Evolutionary conservation across 2,329 filamentous ascomycete genomes (phyloP).

Genomic region (Hymenoscyphus albidus): DNA sequence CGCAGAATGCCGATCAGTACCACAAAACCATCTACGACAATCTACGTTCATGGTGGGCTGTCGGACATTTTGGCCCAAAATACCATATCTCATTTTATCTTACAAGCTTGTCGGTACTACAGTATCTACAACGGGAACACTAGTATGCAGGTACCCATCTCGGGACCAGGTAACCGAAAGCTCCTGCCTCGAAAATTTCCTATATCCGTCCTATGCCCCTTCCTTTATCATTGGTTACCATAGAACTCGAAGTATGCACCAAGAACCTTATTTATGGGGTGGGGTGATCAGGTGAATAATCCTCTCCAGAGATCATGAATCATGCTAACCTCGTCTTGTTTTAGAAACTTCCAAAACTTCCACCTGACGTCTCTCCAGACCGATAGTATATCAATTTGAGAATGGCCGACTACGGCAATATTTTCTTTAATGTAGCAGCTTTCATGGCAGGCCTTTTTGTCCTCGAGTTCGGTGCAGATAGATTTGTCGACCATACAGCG

Average conservation of each 20-base stretch:
- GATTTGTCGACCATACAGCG: conserved; percentile 49
- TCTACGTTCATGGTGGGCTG: too few species aligned
- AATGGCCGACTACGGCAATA: not conserved
- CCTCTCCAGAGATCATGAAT: not conserved
- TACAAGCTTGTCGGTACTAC: not conserved
- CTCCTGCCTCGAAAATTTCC: not conserved
- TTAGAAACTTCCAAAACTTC: too few species aligned
- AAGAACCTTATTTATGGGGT: not conserved
- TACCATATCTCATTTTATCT: not conserved
- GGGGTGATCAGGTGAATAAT: not conserved
- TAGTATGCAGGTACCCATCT: not conserved
- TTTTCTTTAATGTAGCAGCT: conserved; percentile 44
- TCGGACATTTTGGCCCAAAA: not conserved
- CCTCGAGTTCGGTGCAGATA: conserved; percentile 49
- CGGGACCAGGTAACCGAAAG: not conserved
- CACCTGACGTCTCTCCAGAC: too few species aligned
- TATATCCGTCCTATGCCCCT: not conserved
- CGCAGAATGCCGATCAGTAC: too few species aligned
- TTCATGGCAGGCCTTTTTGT: conserved; percentile 46
- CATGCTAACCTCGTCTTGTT: not conserved
- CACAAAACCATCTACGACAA: too few species aligned
- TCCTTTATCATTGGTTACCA: not conserved
- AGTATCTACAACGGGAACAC: not conserved
- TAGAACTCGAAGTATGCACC: not conserved
- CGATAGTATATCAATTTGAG: not conserved